Conservation (phyloP, 75 land plant species). For the Pinus taeda region DNA sequence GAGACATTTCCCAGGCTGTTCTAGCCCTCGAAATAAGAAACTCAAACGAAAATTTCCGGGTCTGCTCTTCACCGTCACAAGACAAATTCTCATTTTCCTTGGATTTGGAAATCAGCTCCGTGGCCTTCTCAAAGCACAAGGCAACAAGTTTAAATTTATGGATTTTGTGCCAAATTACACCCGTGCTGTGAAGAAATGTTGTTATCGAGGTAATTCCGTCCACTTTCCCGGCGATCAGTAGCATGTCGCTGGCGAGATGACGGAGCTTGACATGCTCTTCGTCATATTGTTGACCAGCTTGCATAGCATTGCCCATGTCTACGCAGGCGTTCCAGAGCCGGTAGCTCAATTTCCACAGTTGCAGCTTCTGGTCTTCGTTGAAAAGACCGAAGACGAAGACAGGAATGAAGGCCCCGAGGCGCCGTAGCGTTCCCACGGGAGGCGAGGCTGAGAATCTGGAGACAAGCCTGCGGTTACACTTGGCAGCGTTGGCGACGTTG, state of each 20-base stretch:
- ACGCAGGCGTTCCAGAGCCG: constrained; percentile 97
- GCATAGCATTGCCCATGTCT: constrained; percentile 65
- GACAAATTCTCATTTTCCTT: constrained; percentile 2
- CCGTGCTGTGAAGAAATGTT: constrained; percentile 68
- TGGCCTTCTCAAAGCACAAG: constrained; percentile 73
- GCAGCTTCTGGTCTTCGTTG: constrained; percentile 72
- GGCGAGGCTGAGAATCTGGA: constrained; percentile 38
- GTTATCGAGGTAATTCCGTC: constrained; percentile 68
- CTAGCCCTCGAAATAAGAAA: constrained; percentile 62
- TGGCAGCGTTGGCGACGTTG: constrained; percentile 38
- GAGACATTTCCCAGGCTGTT: constrained; percentile 69
- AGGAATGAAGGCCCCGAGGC: constrained; percentile 56
- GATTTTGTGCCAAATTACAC: constrained; percentile 68
- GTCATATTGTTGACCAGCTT: constrained; percentile 10
- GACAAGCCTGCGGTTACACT: constrained; percentile 61
- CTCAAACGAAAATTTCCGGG: constrained; percentile 59
- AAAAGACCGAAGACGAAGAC: constrained; percentile 68
- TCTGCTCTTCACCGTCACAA: constrained; percentile 40
- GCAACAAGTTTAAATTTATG: constrained; percentile 45
- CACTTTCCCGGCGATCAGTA: constrained; percentile 50
- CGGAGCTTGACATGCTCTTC: constrained; percentile 67
- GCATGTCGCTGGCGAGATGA: constrained; percentile 75
- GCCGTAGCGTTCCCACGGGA: constrained; percentile 57
- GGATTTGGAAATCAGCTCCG: constrained; percentile 48
- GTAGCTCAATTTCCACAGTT: constrained; percentile 79